Base-by-base conservation (phyloP, 768 basidiomycete genomes). In the Leucosporidium creatinivorum region DNA sequence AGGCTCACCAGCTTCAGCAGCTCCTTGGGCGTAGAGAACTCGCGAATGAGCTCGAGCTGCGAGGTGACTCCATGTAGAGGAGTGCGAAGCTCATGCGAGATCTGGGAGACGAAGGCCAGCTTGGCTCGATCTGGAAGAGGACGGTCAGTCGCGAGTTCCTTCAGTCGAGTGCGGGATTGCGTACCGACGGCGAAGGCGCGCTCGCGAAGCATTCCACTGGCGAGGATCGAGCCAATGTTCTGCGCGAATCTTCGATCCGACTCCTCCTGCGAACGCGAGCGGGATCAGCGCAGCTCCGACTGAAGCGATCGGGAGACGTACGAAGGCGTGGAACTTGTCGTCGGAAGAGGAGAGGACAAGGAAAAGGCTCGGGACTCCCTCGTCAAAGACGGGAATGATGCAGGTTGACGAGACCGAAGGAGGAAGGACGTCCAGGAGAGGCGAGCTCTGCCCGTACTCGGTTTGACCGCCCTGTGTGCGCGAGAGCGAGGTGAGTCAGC, bases 51-150 rank as follows among this genome's bases (percentile, higher is more conserved):
- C 31, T 75, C 56, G 9, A 77, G 52, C 28, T 74, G 71, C 1
- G 70, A 66, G 12, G 73, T 56, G 25, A 76, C 47, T 2, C 75
- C 73, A 61, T 75, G 74, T 66, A 77, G 63, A 0, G 76, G 76
- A 4, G 75, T 77, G 3, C 75, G 62, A 25, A 77, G 65, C 52
- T 77, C 76, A 55, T 77, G 76, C 48, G 63, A 66, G 57, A 77
- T 75, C 21, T 75, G 76, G 0, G 73, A 74, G 3, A 77, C 60
- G 60, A 77, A 76, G 4, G 69, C 61, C 19, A 75, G 73, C 66
- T 77, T 77, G 10, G 73, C 74, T 9, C 64, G 64, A 55, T 77
- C 76, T 13, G 55, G 4, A 28, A 17, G 28, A 33, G 5, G 31
- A 33, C 21, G 30, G 31, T 56, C 55, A 56, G 31, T 23, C 9